Conservation (phyloP, 2,329 filamentous ascomycete genomes). For the Fusarium nurragi region DNA sequence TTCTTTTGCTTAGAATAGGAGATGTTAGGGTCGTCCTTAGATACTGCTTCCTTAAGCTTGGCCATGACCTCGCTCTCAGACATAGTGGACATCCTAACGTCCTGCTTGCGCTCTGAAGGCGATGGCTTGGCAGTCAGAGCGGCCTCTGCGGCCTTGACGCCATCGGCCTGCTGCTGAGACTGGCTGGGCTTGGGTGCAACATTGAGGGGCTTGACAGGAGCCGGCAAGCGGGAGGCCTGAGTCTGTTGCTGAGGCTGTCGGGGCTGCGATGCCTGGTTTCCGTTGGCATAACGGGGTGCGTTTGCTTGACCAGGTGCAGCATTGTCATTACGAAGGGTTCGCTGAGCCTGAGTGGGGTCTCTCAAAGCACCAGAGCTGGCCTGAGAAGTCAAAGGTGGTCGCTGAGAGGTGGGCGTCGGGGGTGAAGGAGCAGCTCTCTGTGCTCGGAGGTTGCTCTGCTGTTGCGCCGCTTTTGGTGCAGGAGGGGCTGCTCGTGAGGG, state of each 20-base stretch:
- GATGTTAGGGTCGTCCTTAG: constrained; percentile 91
- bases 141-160: constrained; percentile 88
- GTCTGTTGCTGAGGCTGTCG: constrained; percentile 58
- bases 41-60: constrained; percentile 91
- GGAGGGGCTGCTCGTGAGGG: constrained; percentile 86
- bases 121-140: constrained; percentile 85
- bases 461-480: constrained; percentile 70
- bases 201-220: constrained; percentile 80
- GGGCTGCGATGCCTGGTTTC: constrained; percentile 61
- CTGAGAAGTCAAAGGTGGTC: constrained; percentile 61
- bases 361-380: constrained; percentile 59
- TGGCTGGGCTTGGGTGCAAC: constrained; percentile 72
- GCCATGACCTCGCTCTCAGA: constrained; percentile 97
- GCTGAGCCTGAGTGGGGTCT: constrained; percentile 52
- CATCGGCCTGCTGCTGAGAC: constrained; percentile 64
- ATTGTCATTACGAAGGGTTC: constrained; percentile 60
- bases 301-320: constrained; percentile 55
- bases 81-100: constrained; percentile 99
- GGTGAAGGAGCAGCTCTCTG: constrained; percentile 86
- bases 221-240: constrained; percentile 62
- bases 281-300: constrained; percentile 67
- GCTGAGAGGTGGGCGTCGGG: constrained; percentile 51
- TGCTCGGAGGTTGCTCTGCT: constrained; percentile 68
- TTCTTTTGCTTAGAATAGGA: constrained; percentile 99
- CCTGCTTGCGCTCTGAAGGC: constrained; percentile 79